Percentiles rank a stretch among this genome's conserved stretches.
Conservation (phyloP, 2,329 filamentous ascomycete genomes). For the Alternaria ethzedia region DNA sequence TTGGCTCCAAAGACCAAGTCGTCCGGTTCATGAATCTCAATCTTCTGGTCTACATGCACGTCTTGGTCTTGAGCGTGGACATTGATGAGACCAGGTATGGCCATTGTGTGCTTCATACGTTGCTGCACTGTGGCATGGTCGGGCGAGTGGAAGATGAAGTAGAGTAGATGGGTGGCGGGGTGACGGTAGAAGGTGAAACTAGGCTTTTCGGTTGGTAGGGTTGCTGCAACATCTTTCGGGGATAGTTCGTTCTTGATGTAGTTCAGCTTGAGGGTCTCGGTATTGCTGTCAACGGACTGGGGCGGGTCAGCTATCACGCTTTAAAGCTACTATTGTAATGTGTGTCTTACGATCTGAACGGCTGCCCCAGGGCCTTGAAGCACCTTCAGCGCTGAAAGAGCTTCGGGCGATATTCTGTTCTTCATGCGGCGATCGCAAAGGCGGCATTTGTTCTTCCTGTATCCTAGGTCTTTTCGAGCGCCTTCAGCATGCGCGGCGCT, state of each 20-base stretch:
- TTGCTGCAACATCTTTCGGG: slow-evolving; percentile 6
- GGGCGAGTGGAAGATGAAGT: slow-evolving; percentile 38
- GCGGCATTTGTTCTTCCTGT: slow-evolving; percentile 36
- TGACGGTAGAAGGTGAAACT: slow-evolving; percentile 40
- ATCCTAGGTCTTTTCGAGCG: slow-evolving; percentile 1
- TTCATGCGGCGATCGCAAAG: slow-evolving; percentile 43
- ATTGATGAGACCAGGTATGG: slow-evolving; percentile 35
- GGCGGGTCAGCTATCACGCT: not conserved
- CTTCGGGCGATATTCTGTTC: slow-evolving; percentile 30
- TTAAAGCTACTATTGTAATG: not conserved
- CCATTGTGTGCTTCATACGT: slow-evolving; percentile 41
- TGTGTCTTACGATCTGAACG: slow-evolving; percentile 29
- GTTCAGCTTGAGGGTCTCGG: slow-evolving; percentile 22
- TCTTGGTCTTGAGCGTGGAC: slow-evolving; percentile 33
- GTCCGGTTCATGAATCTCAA: slow-evolving; percentile 35
- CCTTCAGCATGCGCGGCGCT: not conserved
- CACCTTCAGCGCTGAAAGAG: slow-evolving; percentile 20
- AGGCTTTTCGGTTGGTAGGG: slow-evolving; percentile 8
- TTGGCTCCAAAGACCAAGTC: slow-evolving; percentile 26
- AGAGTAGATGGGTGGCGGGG: slow-evolving; percentile 11
- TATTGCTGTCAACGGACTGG: slow-evolving; percentile 26
- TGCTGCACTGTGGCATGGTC: slow-evolving; percentile 30
- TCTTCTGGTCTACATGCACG: slow-evolving; percentile 30
- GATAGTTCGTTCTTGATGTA: not conserved
- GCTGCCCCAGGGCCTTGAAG: slow-evolving; percentile 14